Evolutionary conservation across 2,329 filamentous ascomycete species (phyloP).

Genomic region (Pseudogymnoascus sp.): DNA sequence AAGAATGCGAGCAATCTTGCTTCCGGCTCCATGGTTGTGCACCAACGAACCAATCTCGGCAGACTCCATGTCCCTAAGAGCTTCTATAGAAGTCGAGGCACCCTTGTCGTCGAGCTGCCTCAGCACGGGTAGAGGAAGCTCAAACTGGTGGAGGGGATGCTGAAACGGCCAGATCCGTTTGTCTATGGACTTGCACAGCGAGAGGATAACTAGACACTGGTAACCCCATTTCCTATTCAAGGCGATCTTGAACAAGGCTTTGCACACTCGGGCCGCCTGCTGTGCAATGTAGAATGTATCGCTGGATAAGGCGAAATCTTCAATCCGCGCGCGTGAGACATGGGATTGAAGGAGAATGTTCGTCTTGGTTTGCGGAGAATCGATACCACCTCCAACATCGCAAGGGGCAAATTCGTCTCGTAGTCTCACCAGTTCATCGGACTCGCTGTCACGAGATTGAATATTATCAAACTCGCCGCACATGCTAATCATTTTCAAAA

Average conservation of each 20-base stretch:
- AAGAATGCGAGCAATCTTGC: conserved; percentile 69
- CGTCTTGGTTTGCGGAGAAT: conserved; percentile 77
- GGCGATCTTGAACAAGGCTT: conserved; percentile 94
- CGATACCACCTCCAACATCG: conserved; percentile 63
- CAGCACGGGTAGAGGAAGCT: conserved; percentile 74
- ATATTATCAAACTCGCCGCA: conserved; percentile 98
- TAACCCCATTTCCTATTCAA: conserved; percentile 92
- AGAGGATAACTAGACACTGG: conserved; percentile 83
- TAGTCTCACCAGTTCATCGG: conserved; percentile 72
- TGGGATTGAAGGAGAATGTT: conserved; percentile 93
- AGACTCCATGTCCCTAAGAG: conserved; percentile 84
- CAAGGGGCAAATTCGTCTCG: conserved; percentile 65
- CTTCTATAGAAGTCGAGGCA: conserved; percentile 63
- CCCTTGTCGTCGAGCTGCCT: conserved; percentile 79
- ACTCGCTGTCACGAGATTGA: conserved; percentile 82
- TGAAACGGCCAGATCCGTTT: conserved; percentile 92
- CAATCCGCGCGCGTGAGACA: conserved; percentile 77
- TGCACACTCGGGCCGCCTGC: conserved; percentile 87
- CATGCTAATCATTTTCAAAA: conserved; percentile 93
- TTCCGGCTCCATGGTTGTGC: conserved; percentile 82
- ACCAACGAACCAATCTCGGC: conserved; percentile 85
- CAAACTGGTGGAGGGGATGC: conserved; percentile 92
- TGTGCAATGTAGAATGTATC: conserved; percentile 93
- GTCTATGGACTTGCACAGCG: conserved; percentile 93
- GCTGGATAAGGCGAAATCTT: conserved; percentile 88